These are phyloP conservation scores for Carpinus viminea DNA, from an alignment of 306 rosid species.

Conservation along the genomic window DNA sequence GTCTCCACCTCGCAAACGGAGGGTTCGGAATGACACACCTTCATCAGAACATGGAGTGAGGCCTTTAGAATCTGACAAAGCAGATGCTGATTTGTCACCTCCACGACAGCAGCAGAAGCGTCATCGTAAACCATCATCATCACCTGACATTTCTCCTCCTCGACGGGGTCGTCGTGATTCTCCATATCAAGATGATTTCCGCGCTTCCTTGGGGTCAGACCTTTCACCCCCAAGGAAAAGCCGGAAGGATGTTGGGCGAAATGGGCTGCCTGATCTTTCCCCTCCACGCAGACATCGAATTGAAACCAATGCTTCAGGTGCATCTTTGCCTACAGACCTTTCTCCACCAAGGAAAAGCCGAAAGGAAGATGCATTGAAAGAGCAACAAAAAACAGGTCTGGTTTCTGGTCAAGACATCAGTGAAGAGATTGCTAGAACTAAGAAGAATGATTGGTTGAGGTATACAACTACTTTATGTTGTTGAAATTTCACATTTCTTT, in stretches of 20 bases:
- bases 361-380: constrained; percentile 44
- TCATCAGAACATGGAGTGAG: constrained; percentile 49
- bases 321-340: constrained; percentile 44
- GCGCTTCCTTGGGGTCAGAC: constrained; percentile 39
- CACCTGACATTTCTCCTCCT: constrained; percentile 54
- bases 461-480: constrained; percentile 28
- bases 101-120: constrained; percentile 30
- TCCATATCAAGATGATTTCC: constrained; percentile 34
- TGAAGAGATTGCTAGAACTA: constrained; percentile 68
- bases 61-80: constrained; percentile 26
- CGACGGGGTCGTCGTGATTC: constrained; percentile 41
- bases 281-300: constrained; percentile 19
- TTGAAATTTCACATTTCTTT: constrained; percentile 6
- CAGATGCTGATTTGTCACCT: constrained; percentile 54
- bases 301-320: constrained; percentile 32
- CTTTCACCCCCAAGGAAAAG: constrained; percentile 73
- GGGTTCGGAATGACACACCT: constrained; percentile 57
- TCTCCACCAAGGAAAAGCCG: constrained; percentile 69
- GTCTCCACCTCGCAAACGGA: constrained; percentile 36
- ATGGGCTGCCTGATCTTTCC: constrained; percentile 30
- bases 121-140: constrained; percentile 3
- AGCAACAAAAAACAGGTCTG: constrained; percentile 60
- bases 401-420: constrained; percentile 73
- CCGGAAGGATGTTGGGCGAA: constrained; percentile 36
- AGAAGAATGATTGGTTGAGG: constrained; percentile 67